These are phyloP conservation scores for Chenopodium suecicum DNA, from an alignment of 148 eudicot species.

Conservation along the genomic window DNA sequence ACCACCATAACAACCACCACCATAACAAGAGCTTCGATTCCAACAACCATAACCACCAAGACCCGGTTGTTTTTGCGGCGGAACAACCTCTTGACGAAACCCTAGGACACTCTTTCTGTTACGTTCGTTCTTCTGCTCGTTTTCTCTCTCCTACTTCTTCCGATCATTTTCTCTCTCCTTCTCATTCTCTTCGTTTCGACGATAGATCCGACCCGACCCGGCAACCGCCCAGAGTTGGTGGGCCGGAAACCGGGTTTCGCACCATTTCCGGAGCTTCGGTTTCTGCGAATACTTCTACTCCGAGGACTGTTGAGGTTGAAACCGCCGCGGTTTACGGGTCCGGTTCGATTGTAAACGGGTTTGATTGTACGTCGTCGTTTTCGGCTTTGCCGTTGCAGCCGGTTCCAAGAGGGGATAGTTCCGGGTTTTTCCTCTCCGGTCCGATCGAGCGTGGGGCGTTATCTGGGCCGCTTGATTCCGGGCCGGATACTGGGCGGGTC, in stretches of 20 bases:
- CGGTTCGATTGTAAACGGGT: constrained; percentile 61
- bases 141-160: constrained; percentile 86
- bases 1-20: constrained; percentile 7
- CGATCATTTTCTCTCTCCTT: constrained; percentile 75
- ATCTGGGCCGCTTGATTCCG: constrained; percentile 76
- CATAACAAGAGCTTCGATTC: constrained; percentile 1
- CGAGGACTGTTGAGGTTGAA: constrained; percentile 47
- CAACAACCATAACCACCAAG: background rate
- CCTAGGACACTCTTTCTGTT: constrained; percentile 95
- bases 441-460: constrained; percentile 94
- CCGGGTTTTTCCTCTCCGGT: constrained; percentile 79
- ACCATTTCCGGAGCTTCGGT: constrained; percentile 94
- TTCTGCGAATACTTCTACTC: constrained; percentile 78
- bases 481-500: constrained; percentile 32
- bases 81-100: constrained; percentile 75
- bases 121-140: constrained; percentile 80
- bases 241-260: constrained; percentile 49
- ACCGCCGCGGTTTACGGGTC: constrained; percentile 31
- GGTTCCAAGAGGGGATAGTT: constrained; percentile 55
- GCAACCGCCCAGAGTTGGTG: background rate
- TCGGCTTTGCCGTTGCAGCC: constrained; percentile 76
- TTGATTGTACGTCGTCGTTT: constrained; percentile 84
- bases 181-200: constrained; percentile 69
- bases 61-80: constrained; percentile 37
- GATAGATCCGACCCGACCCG: constrained; percentile 42